These are phyloP conservation scores for Solanum chacoense DNA, from an alignment of 305 asterid genomes.

Conservation along the genomic window DNA sequence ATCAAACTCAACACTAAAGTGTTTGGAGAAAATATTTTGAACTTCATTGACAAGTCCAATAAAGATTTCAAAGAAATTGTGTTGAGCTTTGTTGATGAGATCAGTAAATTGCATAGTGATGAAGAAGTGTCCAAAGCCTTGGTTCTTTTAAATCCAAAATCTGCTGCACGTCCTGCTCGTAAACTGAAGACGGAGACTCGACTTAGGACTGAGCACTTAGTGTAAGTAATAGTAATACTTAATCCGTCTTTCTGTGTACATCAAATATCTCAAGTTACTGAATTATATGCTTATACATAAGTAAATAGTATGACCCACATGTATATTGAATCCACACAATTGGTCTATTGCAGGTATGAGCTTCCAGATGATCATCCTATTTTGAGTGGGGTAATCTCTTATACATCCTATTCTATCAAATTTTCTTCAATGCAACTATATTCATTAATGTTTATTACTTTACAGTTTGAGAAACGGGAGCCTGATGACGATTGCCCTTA, in stretches of 20 bases:
- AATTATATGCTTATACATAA: not conserved
- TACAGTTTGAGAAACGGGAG: constrained; percentile 32
- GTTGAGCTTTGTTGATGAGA: not conserved
- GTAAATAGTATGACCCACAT: not conserved
- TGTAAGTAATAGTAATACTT: constrained; percentile 27
- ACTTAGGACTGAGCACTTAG: constrained; percentile 36
- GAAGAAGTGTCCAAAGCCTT: constrained; percentile 15
- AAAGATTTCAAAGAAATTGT: constrained; percentile 7
- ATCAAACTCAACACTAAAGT: constrained; percentile 13
- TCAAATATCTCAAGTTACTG: not conserved
- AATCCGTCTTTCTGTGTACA: not conserved
- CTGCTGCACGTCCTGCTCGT: constrained; percentile 16
- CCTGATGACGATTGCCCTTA: constrained; percentile 37
- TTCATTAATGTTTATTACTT: not conserved
- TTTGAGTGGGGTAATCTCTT: constrained; percentile 31
- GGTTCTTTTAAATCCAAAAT: constrained; percentile 12
- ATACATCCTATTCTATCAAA: not conserved
- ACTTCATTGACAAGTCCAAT: not conserved
- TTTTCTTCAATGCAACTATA: not conserved
- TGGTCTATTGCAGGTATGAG: constrained; percentile 34
- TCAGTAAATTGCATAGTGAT: not conserved
- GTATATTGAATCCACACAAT: not conserved
- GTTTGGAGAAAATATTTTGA: not conserved
- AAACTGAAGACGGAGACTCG: constrained; percentile 12
- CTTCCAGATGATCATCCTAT: constrained; percentile 57